phyloP scores from a whole-genome alignment of 108 stramenopile species.

The Skeletonema menzelii region DNA sequence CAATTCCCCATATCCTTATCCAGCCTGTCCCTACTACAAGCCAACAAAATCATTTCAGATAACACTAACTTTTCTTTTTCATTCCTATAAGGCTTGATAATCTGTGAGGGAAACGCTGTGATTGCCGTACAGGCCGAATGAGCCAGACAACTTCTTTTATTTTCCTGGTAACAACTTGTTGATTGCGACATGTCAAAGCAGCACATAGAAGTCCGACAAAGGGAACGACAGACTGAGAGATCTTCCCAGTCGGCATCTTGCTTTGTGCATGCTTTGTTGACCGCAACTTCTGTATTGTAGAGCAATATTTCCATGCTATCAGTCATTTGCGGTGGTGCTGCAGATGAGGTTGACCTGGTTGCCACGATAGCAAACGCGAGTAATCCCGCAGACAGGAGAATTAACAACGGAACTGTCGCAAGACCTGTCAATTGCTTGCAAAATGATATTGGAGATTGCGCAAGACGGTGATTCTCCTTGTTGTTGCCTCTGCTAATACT shows the following conservation, averaged over 20 bases:
- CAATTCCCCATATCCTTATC: not conserved
- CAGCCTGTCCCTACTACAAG: not conserved
- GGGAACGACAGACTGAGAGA: not conserved
- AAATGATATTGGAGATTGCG: not conserved
- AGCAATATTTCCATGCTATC: not conserved
- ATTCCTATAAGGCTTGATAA: not conserved
- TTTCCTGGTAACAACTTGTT: not conserved
- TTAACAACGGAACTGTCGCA: not conserved
- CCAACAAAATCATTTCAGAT: not conserved
- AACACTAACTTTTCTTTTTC: not conserved
- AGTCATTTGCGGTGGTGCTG: not conserved
- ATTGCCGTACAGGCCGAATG: not conserved
- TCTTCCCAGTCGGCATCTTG: not conserved
- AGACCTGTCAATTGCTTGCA: not conserved
- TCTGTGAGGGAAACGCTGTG: not conserved
- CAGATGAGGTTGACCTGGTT: not conserved
- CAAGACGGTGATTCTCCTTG: not conserved
- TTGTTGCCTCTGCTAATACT: not conserved
- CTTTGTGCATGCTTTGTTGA: not conserved
- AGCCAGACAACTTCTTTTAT: not conserved
- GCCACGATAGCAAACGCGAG: not conserved
- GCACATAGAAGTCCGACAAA: not conserved
- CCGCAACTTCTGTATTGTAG: not conserved
- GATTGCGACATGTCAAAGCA: not conserved
- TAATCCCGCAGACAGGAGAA: not conserved